Evolutionary conservation across 768 basidiomycete species (phyloP), one percentile per base, ranked within the genome.

Genomic region (Suillus subluteus): DNA sequence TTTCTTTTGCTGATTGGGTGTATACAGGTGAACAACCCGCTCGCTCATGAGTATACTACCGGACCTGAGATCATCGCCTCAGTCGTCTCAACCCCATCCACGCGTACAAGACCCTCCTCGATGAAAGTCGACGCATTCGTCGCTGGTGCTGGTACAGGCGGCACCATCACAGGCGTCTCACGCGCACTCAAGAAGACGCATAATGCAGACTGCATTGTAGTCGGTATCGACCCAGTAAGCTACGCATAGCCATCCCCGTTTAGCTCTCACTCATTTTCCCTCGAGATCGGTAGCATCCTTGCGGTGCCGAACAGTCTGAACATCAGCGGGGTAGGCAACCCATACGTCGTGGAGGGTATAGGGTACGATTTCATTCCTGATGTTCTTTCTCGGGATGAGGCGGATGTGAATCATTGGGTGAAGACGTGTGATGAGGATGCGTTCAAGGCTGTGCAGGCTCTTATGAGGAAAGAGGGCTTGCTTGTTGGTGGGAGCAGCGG

Each of bases 401-500:
- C 69, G 0, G 83, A 87, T 37, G 82, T 99, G 61, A 86, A 96
- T 73, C 66, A 74, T n/a, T 95, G 94, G 98, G 76, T 95, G 68
- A 99, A 98, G 84, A 90, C 91, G 0, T 81, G 79, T 1, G 98
- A 99, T 71, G 83, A 89, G 3, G 91, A 93, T 54, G 84, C 95
- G 0, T 98, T 96, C 72, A 83, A 82, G 11, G 88, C 89, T 18
- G 91, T 94, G 8, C 84, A 90, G 66, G 77, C 82, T 41, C 75
- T 98, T 32, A 98, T 98, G 87, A 85, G 88, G 62, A 84, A 80
- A 40, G 97, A 98, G 79, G 96, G 93, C 1, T 84, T 99, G 11
- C 83, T 99, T 3, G 91, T 98, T 4, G 98, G 98, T 8, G 98
- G 98, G 2, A 96, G 94, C 74, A 93, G 91, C 70, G 98, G 98